Evolutionary conservation across 106 monocot genomes (phyloP), one percentile per base, ranked within the genome.

Genomic region (Apostasia ramifera): DNA sequence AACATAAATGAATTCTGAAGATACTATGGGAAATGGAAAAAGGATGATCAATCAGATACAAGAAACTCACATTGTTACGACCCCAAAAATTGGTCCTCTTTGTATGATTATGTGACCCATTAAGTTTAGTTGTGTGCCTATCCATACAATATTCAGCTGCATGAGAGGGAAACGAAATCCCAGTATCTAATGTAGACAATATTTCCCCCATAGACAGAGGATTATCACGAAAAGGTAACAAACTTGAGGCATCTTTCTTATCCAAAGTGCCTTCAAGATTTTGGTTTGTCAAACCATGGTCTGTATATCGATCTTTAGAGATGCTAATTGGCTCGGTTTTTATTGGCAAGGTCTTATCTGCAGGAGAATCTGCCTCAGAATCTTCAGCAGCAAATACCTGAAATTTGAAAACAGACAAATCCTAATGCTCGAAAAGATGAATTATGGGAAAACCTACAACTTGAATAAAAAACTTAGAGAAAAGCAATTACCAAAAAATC

Each of bases 141-240:
- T 84, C 86, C 5, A 71, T 54, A 78, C 74, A 77, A 66, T 83
- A 81, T 47, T 87, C 92, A 74, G 66, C 12, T 39, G 78, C 58
- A 67, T 82, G 61, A 76, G 55, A 70, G 47, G 83, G 73, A 74
- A 82, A 86, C 57, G 80, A 55, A 59, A 80, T 78, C 76, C 84
- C 83, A 50, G 79, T 74, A 62, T 98, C 92, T 70, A 90, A 79
- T 46, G 97, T 93, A 47, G 97, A 90, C 37, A 98, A 64, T 50
- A 93, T 90, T 47, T 92, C 92, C 63, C 88, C 95, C 95, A 97
- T 83, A 47, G 91, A 92, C 12, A 83, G 55, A 10, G 82, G 80
- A 79, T 78, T 71, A 26, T 98, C 97, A 68, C 49, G 70, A 9
- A 50, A 58, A 58, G 79, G 76, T 50, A 80, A 76, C 50, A 42